Conservation (phyloP, 345 rosid species). For the Dimocarpus longan region DNA sequence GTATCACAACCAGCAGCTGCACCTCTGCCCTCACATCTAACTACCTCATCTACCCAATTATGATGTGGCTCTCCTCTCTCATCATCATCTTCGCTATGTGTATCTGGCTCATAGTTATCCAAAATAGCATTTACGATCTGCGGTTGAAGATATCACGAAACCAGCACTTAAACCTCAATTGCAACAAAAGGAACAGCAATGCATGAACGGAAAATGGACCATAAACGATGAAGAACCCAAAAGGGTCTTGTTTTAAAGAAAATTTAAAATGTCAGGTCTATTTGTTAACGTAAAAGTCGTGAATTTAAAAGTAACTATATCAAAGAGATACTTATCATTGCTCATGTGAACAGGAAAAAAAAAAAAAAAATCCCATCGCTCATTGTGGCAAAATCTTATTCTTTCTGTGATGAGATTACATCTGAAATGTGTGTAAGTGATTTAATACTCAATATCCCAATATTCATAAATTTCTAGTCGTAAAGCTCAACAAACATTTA, state of each 20-base stretch:
- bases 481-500: slow-evolving; percentile 7
- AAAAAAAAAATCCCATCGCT: too few relatives aligned
- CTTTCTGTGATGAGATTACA: not conserved
- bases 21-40: slow-evolving; percentile 86
- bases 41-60: slow-evolving; percentile 97
- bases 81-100: slow-evolving; percentile 41
- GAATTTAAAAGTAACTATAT: not conserved
- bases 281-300: not conserved
- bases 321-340: not conserved
- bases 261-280: not conserved
- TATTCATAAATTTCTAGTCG: not conserved
- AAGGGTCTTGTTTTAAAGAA: not conserved
- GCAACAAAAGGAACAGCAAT: not conserved
- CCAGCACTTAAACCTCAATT: not conserved
- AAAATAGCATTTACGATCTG: slow-evolving; percentile 79
- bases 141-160: slow-evolving; percentile 19
- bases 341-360: too few relatives aligned
- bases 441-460: not conserved
- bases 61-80: slow-evolving; percentile 67
- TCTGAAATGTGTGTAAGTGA: not conserved
- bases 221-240: not conserved
- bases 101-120: slow-evolving; percentile 74
- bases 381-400: not conserved
- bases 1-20: slow-evolving; percentile 38
- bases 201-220: not conserved